Evolutionary conservation across 139 green algal species (phyloP).

Genomic region (Chlamydomonas eustigma): DNA sequence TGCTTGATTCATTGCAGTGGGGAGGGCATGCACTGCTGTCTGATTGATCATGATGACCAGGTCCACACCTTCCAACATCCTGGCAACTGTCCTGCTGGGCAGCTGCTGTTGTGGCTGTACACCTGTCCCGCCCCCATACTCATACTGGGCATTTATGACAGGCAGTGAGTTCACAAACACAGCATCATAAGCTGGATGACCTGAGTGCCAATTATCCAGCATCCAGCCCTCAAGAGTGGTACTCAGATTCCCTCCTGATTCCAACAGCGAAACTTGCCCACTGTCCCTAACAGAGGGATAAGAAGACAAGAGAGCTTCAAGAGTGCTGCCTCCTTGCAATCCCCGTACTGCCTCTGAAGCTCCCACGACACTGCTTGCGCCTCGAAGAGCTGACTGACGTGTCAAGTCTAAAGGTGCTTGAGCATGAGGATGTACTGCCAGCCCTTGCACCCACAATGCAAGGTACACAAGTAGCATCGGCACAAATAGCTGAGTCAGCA

Average conservation of each 20-base stretch:
- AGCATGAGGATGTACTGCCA: conserved; percentile 41
- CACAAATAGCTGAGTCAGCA: conserved; percentile 53
- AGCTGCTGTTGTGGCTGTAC: not conserved
- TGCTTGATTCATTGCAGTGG: conserved; percentile 36
- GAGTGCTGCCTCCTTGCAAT: not conserved
- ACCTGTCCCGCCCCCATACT: not conserved
- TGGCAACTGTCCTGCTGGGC: not conserved
- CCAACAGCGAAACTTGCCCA: not conserved
- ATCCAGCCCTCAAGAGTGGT: conserved; percentile 62
- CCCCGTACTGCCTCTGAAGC: not conserved
- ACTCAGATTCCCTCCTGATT: not conserved
- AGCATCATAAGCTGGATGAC: conserved; percentile 47
- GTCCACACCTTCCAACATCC: conserved; percentile 4
- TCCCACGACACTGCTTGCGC: not conserved
- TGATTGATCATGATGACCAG: conserved; percentile 47
- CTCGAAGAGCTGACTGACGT: not conserved
- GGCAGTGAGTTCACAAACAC: conserved; percentile 35
- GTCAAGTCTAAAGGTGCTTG: conserved; percentile 21
- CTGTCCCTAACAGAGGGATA: not conserved
- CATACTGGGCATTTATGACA: too few species aligned
- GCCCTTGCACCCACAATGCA: conserved; percentile 22
- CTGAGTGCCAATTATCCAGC: conserved; percentile 47
- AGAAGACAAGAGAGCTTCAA: not conserved
- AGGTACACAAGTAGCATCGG: conserved; percentile 40
- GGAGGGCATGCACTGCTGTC: conserved; percentile 42